Conservation (phyloP, 140 eudicot species). For the Senecio squalidus region DNA sequence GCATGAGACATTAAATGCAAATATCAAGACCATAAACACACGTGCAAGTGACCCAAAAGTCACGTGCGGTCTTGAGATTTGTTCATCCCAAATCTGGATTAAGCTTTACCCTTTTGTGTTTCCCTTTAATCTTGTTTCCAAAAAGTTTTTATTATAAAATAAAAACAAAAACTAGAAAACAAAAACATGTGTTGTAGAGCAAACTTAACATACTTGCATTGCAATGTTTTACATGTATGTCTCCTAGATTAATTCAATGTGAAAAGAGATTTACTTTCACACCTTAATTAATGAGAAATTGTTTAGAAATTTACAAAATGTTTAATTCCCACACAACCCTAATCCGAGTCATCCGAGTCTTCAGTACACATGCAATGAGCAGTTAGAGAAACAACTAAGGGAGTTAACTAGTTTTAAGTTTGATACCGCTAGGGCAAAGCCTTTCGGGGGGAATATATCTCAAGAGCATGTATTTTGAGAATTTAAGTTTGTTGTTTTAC, state of each 20-base stretch:
- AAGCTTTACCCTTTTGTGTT: conserved; percentile 33
- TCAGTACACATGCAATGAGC: too few species aligned
- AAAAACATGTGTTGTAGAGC: conserved; percentile 29
- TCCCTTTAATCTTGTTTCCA: conserved; percentile 38
- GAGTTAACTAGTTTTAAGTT: not conserved
- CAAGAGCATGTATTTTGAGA: too few species aligned
- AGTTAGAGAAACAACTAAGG: not conserved
- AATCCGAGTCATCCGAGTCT: too few species aligned
- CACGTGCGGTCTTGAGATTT: conserved; percentile 40
- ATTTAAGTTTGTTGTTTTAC: not conserved
- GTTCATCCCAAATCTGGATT: conserved; percentile 26
- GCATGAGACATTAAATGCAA: conserved; percentile 32
- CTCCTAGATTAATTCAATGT: conserved; percentile 31
- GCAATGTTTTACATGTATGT: conserved; percentile 30
- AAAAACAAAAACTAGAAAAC: conserved; percentile 25
- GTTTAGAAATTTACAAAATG: too few species aligned
- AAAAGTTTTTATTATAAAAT: conserved; percentile 17
- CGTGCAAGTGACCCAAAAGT: conserved; percentile 30
- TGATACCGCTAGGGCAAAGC: too few species aligned
- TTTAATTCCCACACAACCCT: too few species aligned
- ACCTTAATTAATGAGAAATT: conserved; percentile 13
- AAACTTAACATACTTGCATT: conserved; percentile 23
- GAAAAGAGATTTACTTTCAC: conserved; percentile 29
- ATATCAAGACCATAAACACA: conserved; percentile 34
- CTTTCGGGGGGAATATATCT: too few species aligned